Evolutionary conservation across 176 grass and related monocot genomes (phyloP).

Genomic region (Calamus simplicifolius): DNA sequence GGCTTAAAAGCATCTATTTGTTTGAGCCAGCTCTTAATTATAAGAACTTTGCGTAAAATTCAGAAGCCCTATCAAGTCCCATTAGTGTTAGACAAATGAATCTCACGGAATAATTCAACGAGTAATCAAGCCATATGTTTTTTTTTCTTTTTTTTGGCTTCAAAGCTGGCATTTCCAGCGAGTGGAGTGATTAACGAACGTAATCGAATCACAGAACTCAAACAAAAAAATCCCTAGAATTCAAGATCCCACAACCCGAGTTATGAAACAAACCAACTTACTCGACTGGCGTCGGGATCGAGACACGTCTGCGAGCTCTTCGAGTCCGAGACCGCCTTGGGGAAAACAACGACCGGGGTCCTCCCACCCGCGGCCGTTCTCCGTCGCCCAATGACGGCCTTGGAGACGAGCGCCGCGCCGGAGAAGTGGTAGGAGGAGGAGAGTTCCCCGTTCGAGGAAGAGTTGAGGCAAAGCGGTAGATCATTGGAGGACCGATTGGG

Average conservation of each 20-base stretch:
- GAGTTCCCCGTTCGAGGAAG: not conserved
- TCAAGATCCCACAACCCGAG: too few species aligned
- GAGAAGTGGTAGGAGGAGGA: constrained; percentile 19
- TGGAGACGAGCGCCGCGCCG: constrained; percentile 13
- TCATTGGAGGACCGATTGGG: constrained; percentile 1
- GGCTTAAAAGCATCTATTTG: too few species aligned
- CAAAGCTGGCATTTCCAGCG: too few species aligned
- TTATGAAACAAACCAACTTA: constrained; percentile 19
- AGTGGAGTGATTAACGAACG: too few species aligned
- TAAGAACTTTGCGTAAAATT: too few species aligned
- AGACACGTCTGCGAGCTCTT: constrained; percentile 82
- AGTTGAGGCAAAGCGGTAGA: not conserved
- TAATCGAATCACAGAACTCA: constrained; percentile 5
- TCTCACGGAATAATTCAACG: too few species aligned
- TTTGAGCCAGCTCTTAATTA: too few species aligned
- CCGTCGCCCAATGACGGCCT: not conserved
- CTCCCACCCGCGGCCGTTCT: not conserved
- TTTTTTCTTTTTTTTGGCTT: too few species aligned
- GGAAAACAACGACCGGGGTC: constrained; percentile 39
- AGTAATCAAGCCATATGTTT: too few species aligned
- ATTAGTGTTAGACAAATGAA: too few species aligned
- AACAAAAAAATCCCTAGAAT: not conserved
- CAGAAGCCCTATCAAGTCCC: too few species aligned
- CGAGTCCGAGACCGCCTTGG: constrained; percentile 69
- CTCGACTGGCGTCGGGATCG: constrained; percentile 92